Percentiles rank a stretch among this genome's conserved stretches.
These are phyloP conservation scores for Polytrichum formosum DNA, from an alignment of 225 moss, liverwort and hornwort species.

Conservation along the genomic window DNA sequence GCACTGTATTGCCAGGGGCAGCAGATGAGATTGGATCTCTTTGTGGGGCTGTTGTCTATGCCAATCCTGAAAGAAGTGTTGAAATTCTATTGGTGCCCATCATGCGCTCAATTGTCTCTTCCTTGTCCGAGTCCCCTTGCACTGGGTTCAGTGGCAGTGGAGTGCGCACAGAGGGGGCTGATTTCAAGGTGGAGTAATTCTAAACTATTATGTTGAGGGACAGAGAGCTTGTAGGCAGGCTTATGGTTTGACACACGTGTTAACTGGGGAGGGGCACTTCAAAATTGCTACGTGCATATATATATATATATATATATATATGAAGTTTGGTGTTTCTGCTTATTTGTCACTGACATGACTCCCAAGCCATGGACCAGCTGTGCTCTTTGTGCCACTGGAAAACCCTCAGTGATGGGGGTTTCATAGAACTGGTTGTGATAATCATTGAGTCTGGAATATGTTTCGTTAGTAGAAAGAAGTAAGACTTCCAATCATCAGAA, in stretches of 20 bases:
- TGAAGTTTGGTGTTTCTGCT: no score
- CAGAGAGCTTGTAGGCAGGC: not conserved
- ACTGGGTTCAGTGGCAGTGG: slow-evolving; percentile 76
- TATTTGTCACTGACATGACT: no score
- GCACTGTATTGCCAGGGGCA: slow-evolving; percentile 77
- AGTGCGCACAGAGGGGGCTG: slow-evolving; percentile 46
- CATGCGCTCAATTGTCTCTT: slow-evolving; percentile 62
- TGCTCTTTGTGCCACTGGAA: no score
- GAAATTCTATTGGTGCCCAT: slow-evolving; percentile 56
- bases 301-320: no score
- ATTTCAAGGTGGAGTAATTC: slow-evolving; percentile 57
- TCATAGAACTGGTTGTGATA: no score
- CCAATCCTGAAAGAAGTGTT: slow-evolving; percentile 48
- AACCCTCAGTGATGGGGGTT: no score
- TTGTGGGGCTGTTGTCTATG: slow-evolving; percentile 56
- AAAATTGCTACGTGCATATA: no score
- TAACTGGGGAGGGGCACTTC: no score
- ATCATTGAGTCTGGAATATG: no score
- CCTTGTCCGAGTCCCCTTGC: slow-evolving; percentile 67
- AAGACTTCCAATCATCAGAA: no score
- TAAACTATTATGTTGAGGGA: not conserved
- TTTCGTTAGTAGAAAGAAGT: no score
- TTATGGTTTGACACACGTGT: not conserved
- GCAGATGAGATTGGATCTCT: slow-evolving; percentile 76
- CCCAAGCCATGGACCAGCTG: no score